Percentiles rank a stretch among this genome's conserved stretches.
Conservation (phyloP, 1,139 yeast species). For the Lodderomyces elongisporus region DNA sequence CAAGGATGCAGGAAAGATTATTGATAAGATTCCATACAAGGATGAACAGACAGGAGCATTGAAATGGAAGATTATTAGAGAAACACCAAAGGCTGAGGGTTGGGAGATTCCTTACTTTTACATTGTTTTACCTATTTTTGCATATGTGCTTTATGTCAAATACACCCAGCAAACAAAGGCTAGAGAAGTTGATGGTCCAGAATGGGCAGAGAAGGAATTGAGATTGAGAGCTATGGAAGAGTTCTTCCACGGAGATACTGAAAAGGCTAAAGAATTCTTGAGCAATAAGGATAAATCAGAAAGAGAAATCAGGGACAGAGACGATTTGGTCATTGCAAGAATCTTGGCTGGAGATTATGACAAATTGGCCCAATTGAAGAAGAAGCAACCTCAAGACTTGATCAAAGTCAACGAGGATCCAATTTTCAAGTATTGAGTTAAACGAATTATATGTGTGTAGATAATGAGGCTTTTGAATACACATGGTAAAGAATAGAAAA, state of each 20-base stretch:
- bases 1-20: slow-evolving; percentile 61
- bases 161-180: slow-evolving; percentile 42
- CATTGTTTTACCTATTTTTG: slow-evolving; percentile 61
- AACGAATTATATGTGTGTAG: too few species aligned
- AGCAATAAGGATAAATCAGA: slow-evolving; percentile 52
- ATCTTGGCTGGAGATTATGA: slow-evolving; percentile 84
- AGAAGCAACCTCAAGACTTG: slow-evolving; percentile 41
- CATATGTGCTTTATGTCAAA: slow-evolving; percentile 40
- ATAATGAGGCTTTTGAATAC: too few species aligned
- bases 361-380: slow-evolving; percentile 65
- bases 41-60: slow-evolving; percentile 75
- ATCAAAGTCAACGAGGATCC: slow-evolving; percentile 32
- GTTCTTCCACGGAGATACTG: slow-evolving; percentile 57
- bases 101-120: slow-evolving; percentile 78
- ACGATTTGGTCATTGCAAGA: slow-evolving; percentile 75
- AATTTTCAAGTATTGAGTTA: slow-evolving; percentile 16
- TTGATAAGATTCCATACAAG: slow-evolving; percentile 81
- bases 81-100: slow-evolving; percentile 71
- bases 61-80: slow-evolving; percentile 75
- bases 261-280: slow-evolving; percentile 52
- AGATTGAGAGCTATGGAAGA: slow-evolving; percentile 73
- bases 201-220: slow-evolving; percentile 84
- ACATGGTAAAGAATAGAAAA: too few species aligned
- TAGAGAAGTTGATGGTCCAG: slow-evolving; percentile 47
- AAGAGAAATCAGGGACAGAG: slow-evolving; percentile 63